These are phyloP conservation scores for Russula sp. DNA, from an alignment of 768 basidiomycete species.

Conservation along the genomic window DNA sequence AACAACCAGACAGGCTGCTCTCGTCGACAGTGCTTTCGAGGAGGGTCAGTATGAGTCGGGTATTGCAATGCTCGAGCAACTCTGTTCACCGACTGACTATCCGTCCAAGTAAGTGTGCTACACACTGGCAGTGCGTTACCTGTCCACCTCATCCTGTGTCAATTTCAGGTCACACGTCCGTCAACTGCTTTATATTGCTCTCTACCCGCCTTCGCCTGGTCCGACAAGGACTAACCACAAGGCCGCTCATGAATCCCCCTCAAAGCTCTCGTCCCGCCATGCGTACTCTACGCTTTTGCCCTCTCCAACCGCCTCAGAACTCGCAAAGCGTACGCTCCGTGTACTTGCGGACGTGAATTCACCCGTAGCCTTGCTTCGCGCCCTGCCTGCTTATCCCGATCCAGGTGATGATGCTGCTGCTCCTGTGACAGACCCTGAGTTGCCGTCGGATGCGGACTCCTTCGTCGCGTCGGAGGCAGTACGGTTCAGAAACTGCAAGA, in stretches of 20 bases:
- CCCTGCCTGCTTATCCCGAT: conserved; percentile 23
- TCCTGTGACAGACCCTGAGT: conserved; percentile 1
- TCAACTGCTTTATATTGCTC: conserved; percentile 24
- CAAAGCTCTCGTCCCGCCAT: conserved; percentile 21
- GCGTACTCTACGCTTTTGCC: conserved; percentile 20
- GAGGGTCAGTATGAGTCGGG: conserved; percentile 72
- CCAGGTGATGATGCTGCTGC: background rate
- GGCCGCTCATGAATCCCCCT: conserved; percentile 16
- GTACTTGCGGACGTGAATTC: conserved; percentile 21
- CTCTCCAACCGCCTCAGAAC: conserved; percentile 10
- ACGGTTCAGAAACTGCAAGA: conserved; percentile 23
- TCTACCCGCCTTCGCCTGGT: conserved; percentile 17
- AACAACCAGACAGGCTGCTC: conserved; percentile 27
- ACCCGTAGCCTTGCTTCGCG: conserved; percentile 20
- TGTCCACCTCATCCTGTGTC: background rate
- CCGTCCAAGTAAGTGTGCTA: conserved; percentile 50
- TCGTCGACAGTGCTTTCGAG: conserved; percentile 71
- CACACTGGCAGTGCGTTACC: background rate
- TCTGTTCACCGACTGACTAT: conserved; percentile 50
- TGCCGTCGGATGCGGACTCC: conserved; percentile 18
- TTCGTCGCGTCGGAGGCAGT: conserved; percentile 20
- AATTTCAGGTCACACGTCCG: conserved; percentile 21
- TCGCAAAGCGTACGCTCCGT: conserved; percentile 20
- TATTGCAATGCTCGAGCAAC: conserved; percentile 53
- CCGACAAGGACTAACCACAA: conserved; percentile 5